Evolutionary conservation across 148 eudicot genomes (phyloP).

Genomic region (Cornus suecica): DNA sequence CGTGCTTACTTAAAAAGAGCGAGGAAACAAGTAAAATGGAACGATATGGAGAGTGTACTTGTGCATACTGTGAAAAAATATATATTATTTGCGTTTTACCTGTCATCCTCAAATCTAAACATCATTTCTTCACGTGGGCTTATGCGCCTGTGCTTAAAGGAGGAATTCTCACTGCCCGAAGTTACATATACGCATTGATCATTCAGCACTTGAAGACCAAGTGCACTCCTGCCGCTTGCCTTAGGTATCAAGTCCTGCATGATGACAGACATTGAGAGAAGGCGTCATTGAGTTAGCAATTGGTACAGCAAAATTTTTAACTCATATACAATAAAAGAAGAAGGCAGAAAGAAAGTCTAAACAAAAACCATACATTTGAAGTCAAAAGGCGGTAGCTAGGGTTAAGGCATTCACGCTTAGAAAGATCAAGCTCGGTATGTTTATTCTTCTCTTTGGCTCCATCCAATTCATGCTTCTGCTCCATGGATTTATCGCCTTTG

Average conservation of each 20-base stretch:
- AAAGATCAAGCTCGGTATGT: conserved; percentile 68
- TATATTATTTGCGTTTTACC: conserved; percentile 29
- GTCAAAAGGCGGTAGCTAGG: conserved; percentile 84
- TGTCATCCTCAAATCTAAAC: conserved; percentile 85
- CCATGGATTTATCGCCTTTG: conserved; percentile 50
- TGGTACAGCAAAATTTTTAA: neutral
- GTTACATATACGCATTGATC: conserved; percentile 88
- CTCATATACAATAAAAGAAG: neutral
- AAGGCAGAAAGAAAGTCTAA: conserved; percentile 1
- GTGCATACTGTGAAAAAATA: too few relatives aligned
- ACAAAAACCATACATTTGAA: conserved; percentile 46
- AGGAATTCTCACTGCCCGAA: conserved; percentile 85
- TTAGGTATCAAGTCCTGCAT: conserved; percentile 67
- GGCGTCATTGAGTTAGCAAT: neutral
- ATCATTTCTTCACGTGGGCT: conserved; percentile 85
- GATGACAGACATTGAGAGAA: neutral
- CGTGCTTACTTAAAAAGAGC: neutral
- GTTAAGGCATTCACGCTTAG: conserved; percentile 64
- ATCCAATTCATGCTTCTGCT: conserved; percentile 53
- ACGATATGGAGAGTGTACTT: neutral
- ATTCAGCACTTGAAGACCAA: conserved; percentile 68
- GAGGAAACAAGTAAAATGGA: neutral
- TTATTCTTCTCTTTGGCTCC: conserved; percentile 56
- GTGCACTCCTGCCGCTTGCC: conserved; percentile 70
- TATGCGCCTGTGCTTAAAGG: conserved; percentile 87